phyloP scores from a whole-genome alignment of 768 basidiomycete genomes.

The Trametes punicea region DNA sequence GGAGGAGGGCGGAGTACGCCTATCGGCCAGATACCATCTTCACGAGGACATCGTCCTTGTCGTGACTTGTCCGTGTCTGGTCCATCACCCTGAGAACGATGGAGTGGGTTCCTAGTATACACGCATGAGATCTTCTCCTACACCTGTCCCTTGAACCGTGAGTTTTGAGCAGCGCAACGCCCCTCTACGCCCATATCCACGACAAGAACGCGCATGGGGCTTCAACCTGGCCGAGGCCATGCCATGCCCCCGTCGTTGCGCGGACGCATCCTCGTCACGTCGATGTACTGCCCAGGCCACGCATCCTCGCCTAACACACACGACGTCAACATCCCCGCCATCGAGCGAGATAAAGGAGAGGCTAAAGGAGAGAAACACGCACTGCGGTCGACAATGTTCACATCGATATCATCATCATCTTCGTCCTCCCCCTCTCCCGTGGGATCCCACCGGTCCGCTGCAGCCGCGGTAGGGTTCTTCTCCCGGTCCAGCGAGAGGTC shows the following conservation, averaged over 20 bases:
- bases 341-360: not conserved
- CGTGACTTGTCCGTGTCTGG: not conserved
- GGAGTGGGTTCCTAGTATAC: not conserved
- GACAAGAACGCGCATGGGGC: not conserved
- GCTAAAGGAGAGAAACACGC: constrained; percentile 30
- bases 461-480: constrained; percentile 54
- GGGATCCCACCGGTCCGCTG: constrained; percentile 61
- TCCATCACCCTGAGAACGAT: not conserved
- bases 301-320: constrained; percentile 53
- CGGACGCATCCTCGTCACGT: constrained; percentile 60
- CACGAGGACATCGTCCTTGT: not conserved
- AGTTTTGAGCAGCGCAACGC: not conserved
- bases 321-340: constrained; percentile 7
- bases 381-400: constrained; percentile 73
- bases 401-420: constrained; percentile 42
- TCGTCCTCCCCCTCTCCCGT: constrained; percentile 54
- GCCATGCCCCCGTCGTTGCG: constrained; percentile 53
- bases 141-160: not conserved
- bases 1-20: not conserved
- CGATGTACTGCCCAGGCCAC: constrained; percentile 74
- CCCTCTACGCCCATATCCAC: not conserved
- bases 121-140: not conserved
- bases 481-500: constrained; percentile 76
- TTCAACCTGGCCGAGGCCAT: constrained; percentile 70
- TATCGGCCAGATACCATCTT: not conserved